A percentile compares a stretch with the other conserved stretches of the same genome.
Evolutionary conservation across 331 rosid species (phyloP).

Genomic region (Malus hybrid): DNA sequence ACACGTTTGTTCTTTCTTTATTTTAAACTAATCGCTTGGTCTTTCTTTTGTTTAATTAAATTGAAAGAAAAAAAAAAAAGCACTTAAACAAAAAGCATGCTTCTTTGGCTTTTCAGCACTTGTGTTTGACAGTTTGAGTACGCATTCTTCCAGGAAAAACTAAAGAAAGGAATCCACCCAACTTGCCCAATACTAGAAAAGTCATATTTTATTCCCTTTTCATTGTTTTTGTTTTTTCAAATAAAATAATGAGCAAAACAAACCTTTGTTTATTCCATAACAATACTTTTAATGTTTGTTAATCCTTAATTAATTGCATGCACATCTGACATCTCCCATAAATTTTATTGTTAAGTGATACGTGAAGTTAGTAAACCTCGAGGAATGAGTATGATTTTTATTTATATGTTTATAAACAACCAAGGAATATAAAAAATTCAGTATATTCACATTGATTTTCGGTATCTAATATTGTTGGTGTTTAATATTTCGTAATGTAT

Average conservation of each 20-base stretch:
- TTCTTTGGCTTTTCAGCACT: neutral
- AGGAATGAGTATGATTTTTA: too few species aligned
- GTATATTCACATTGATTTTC: too few species aligned
- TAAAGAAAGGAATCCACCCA: conserved; percentile 1
- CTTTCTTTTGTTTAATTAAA: neutral
- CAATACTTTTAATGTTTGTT: too few species aligned
- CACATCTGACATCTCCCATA: too few species aligned
- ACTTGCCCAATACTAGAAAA: neutral
- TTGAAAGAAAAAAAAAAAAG: neutral
- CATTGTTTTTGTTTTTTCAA: neutral
- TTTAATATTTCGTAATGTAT: too few species aligned
- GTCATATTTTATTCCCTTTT: neutral
- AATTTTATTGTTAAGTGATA: too few species aligned
- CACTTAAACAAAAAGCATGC: neutral
- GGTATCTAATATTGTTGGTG: too few species aligned
- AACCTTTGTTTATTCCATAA: neutral
- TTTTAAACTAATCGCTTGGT: neutral
- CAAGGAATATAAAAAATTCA: too few species aligned
- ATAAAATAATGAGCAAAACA: neutral
- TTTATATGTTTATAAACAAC: too few species aligned
- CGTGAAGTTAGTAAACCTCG: too few species aligned
- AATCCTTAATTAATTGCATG: too few species aligned
- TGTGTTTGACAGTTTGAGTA: neutral
- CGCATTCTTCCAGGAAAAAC: neutral
- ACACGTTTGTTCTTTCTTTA: neutral